phyloP scores from a whole-genome alignment of 371 early-diverging fungal genomes.

The Mortierella sp. region DNA sequence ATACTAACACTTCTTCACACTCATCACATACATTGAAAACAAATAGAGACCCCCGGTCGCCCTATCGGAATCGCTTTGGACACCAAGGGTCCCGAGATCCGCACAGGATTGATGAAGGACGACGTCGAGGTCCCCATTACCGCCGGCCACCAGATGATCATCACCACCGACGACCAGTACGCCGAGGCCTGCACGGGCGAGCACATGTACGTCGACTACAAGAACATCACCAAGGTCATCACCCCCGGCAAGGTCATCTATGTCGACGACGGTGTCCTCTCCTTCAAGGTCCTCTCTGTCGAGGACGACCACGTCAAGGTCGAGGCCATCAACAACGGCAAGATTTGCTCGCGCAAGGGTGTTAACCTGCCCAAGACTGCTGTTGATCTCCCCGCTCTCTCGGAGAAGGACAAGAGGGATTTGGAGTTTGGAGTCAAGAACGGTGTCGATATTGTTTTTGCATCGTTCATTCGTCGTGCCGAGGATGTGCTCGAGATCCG shows the following conservation, averaged over 20 bases:
- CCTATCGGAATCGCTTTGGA: constrained; percentile 92
- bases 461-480: constrained; percentile 95
- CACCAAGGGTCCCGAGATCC: constrained; percentile 91
- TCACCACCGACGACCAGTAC: constrained; percentile 85
- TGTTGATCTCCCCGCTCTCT: constrained; percentile 94
- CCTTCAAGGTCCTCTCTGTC: constrained; percentile 84
- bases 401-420: constrained; percentile 95
- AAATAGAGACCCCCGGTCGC: constrained; percentile 71
- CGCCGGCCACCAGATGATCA: constrained; percentile 86
- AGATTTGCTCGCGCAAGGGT: constrained; percentile 86
- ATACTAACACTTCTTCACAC: background rate
- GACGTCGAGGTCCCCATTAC: constrained; percentile 75
- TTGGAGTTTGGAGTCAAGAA: constrained; percentile 94
- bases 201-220: constrained; percentile 90
- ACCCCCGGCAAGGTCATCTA: constrained; percentile 88
- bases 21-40: background rate
- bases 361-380: constrained; percentile 92
- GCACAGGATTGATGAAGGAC: constrained; percentile 83
- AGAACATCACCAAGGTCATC: constrained; percentile 87
- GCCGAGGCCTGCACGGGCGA: constrained; percentile 76
- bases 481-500: constrained; percentile 92
- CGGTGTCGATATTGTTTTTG: constrained; percentile 97
- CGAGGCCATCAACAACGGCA: constrained; percentile 82
- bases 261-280: constrained; percentile 89
- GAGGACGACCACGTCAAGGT: constrained; percentile 77